Conservation (phyloP, 768 basidiomycete genomes). For the Auricularia cornea region DNA sequence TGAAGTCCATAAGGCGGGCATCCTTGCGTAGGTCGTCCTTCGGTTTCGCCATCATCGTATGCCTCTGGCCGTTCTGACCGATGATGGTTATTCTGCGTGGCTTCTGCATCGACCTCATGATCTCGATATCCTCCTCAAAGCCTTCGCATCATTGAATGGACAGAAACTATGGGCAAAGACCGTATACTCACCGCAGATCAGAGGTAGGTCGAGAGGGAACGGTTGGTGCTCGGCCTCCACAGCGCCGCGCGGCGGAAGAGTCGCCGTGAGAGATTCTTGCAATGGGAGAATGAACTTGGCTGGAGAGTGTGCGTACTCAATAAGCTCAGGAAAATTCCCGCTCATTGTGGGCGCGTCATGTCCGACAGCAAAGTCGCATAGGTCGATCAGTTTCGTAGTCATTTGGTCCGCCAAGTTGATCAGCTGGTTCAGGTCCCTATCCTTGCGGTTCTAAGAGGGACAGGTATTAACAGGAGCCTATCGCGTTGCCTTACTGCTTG, state of each 20-base stretch:
- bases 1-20: conserved; percentile 95
- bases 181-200: conserved; percentile 55
- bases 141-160: conserved; percentile 34
- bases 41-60: conserved; percentile 93
- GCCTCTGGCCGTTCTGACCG: conserved; percentile 74
- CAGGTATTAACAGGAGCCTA: too few relatives aligned
- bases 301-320: not conserved
- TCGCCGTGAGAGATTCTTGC: conserved; percentile 86
- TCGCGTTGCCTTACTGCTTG: conserved; percentile 18
- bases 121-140: conserved; percentile 72
- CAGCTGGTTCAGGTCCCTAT: conserved; percentile 35
- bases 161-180: too few relatives aligned
- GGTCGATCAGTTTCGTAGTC: conserved; percentile 57
- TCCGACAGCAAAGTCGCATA: conserved; percentile 45
- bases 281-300: conserved; percentile 78
- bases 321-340: too few relatives aligned
- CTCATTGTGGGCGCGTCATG: too few relatives aligned
- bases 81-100: conserved; percentile 84
- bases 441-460: conserved; percentile 22
- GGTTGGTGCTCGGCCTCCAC: conserved; percentile 62
- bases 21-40: conserved; percentile 97
- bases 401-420: conserved; percentile 49
- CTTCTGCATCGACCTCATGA: conserved; percentile 87
- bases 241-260: conserved; percentile 65
- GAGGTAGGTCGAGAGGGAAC: conserved; percentile 69